Evolutionary conservation across 2,329 filamentous ascomycete species (phyloP).

Genomic region (Xylaria sp.): DNA sequence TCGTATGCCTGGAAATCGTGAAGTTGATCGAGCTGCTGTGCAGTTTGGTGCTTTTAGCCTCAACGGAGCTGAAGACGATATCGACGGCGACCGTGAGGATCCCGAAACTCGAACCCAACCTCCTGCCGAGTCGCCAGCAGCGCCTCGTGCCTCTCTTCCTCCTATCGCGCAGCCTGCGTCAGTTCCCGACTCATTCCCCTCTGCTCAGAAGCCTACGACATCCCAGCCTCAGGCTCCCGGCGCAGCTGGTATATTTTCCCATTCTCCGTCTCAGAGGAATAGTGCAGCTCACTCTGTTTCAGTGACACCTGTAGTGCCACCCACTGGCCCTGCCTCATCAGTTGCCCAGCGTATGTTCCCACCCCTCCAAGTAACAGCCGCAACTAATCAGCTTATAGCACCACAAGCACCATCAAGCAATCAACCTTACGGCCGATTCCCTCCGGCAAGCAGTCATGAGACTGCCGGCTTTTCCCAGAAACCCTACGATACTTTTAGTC

Average conservation of each 20-base stretch:
- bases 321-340: conserved; percentile 45
- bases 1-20: conserved; percentile 96
- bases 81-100: conserved; percentile 94
- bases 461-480: conserved; percentile 75
- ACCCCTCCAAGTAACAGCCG: conserved; percentile 48
- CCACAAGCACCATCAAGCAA: conserved; percentile 66
- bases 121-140: conserved; percentile 85
- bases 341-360: conserved; percentile 47
- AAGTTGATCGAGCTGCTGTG: conserved; percentile 90
- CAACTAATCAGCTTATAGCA: conserved; percentile 55
- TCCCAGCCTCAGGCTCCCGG: conserved; percentile 54
- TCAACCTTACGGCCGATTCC: conserved; percentile 77
- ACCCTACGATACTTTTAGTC: conserved; percentile 86
- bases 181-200: conserved; percentile 65
- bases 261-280: conserved; percentile 18
- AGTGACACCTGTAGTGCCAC: conserved; percentile 48
- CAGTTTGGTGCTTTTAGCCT: conserved; percentile 97
- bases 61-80: conserved; percentile 84
- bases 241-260: conserved; percentile 48
- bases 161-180: conserved; percentile 70
- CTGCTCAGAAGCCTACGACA: conserved; percentile 64
- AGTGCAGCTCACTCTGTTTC: conserved; percentile 40
- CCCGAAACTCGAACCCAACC: conserved; percentile 94
- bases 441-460: conserved; percentile 71
- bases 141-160: conserved; percentile 87